Base-by-base conservation (phyloP, 331 rosid species). In the Saraca asoca region DNA sequence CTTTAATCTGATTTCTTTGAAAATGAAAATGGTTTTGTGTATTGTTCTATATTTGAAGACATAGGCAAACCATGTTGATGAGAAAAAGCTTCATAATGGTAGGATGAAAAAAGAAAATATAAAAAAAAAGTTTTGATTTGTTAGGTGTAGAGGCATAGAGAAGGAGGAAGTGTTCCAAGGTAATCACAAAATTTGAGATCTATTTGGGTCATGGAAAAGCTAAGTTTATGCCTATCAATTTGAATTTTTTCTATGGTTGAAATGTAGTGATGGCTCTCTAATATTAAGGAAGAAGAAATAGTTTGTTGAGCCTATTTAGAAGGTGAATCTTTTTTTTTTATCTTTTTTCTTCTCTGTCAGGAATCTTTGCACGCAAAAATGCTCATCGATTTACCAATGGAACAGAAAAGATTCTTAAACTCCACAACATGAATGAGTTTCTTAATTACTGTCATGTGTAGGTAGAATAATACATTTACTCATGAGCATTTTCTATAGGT, bases 221-320 rank as follows among this genome's bases (percentile, higher is more conserved):
- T 34, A 11, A 39, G 7, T 44, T 75, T 68, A 52, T 51, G 54
- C 0, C 0, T 44, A 67, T 46, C 71, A 44, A 53, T 45, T 68
- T 68, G 53, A 68, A 69, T 64, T 64, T 39, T 17, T 39, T 69
- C 65, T 48, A 69, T 75, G 80, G 85, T 53, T 66, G 52, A 66
- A 51, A 74, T 63, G 18, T 51, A 51, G 62, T 56, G 46, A 59
- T 68, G 58, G 55, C 81, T 79, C 62, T 57, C 71, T 35, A 58
- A 79, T 44, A 67, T 61, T 13, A 67, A 52, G 29, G 54, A 61
- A 51, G 64, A 63, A 70, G 70, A 33, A 39, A 58, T 65, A 70
- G 64, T 38, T 55, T 31, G n/a, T n/a, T n/a, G 16, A 2, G 15
- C 18, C 38, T 8, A 7, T 72, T 64, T 69, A 69, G 80, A 5